Conservation (phyloP, 352 stramenopile genomes). For the Elongisporangium anandrum region DNA sequence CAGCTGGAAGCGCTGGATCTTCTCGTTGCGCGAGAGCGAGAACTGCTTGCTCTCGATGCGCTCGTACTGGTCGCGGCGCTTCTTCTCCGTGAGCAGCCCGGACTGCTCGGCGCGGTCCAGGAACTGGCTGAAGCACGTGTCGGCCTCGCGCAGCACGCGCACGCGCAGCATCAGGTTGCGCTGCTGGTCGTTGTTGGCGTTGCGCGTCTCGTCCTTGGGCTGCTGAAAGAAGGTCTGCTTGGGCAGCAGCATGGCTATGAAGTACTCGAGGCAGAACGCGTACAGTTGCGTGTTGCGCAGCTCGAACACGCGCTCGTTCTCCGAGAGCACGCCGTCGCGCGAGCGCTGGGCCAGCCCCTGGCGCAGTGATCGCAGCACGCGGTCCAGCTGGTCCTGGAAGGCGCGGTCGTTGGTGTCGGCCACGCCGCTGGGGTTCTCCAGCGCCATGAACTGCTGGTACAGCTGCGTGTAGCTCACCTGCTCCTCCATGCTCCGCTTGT, state of each 20-base stretch:
- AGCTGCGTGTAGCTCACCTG: constrained; percentile 30
- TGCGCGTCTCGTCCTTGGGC: constrained; percentile 2
- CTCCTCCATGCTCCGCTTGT: constrained; percentile 18
- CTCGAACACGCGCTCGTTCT: constrained; percentile 79
- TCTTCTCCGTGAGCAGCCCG: constrained; percentile 57
- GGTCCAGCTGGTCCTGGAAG: constrained; percentile 45
- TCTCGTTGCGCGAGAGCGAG: constrained; percentile 64
- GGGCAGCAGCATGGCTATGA: constrained; percentile 66
- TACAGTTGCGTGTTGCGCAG: constrained; percentile 80
- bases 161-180: constrained; percentile 62
- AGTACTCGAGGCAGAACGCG: constrained; percentile 78
- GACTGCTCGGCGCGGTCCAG: constrained; percentile 62
- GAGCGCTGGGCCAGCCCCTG: constrained; percentile 53
- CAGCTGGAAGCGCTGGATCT: constrained; percentile 77
- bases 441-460: constrained; percentile 35
- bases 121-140: constrained; percentile 76
- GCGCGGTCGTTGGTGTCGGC: constrained; percentile 32
- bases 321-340: constrained; percentile 54
- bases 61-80: constrained; percentile 74
- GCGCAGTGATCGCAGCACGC: constrained; percentile 23
- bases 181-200: constrained; percentile 34
- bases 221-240: constrained; percentile 75
- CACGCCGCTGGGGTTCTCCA: constrained; percentile 33
- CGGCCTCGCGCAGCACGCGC: constrained; percentile 61
- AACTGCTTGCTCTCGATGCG: constrained; percentile 67